phyloP scores from a whole-genome alignment of 352 stramenopile species.

The Globisporangium polare region DNA sequence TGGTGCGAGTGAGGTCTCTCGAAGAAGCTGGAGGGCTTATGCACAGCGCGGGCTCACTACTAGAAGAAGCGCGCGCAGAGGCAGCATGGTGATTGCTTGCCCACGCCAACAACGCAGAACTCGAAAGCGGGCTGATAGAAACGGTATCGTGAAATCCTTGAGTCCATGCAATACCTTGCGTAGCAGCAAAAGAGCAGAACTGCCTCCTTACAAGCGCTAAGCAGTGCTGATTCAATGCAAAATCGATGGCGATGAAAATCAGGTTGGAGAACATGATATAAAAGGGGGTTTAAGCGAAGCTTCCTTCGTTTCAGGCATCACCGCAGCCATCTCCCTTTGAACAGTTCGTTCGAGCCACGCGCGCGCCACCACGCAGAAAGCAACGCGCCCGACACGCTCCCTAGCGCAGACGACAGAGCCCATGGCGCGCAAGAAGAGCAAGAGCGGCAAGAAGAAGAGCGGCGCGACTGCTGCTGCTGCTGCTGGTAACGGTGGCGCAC shows the following conservation, averaged over 20 bases:
- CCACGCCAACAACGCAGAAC: too few species aligned
- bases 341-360: neutral
- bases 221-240: neutral
- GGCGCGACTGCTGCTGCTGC: too few species aligned
- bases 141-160: too few species aligned
- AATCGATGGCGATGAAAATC: neutral
- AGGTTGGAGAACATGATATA: neutral
- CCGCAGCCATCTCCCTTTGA: too few species aligned
- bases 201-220: neutral
- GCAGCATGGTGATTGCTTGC: too few species aligned
- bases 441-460: slow-evolving; percentile 7
- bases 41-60: too few species aligned
- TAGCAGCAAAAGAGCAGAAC: neutral
- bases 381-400: neutral
- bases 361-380: neutral
- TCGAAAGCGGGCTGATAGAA: too few species aligned
- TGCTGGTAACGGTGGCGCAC: neutral
- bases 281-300: neutral
- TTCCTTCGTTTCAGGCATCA: neutral
- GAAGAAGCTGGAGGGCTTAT: too few species aligned
- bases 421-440: slow-evolving; percentile 18
- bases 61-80: too few species aligned
- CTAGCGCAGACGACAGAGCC: neutral
- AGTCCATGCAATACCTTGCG: too few species aligned
- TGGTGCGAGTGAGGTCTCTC: too few species aligned